phyloP scores from a whole-genome alignment of 2,329 filamentous ascomycete species.

The Claviceps africana region DNA sequence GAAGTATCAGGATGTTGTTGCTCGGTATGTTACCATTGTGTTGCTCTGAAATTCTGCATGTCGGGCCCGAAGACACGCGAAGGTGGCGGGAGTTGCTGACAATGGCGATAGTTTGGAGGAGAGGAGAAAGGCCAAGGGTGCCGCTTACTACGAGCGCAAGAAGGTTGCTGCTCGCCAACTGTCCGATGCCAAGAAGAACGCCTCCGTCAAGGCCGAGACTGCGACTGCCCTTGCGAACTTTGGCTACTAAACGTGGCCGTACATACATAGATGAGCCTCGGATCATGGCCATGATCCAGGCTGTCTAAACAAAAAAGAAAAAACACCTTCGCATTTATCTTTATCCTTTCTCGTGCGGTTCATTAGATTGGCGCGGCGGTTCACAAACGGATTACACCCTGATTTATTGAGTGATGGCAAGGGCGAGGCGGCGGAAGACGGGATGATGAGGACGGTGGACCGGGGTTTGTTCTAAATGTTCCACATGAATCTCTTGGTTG shows the following conservation, averaged over 20 bases:
- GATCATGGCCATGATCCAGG: conserved; percentile 15
- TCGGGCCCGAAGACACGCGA: neutral
- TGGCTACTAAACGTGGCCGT: conserved; percentile 61
- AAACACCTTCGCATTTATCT: conserved; percentile 24
- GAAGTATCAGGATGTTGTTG: conserved; percentile 99
- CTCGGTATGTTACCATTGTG: conserved; percentile 50
- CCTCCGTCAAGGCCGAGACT: conserved; percentile 74
- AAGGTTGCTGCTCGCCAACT: conserved; percentile 87
- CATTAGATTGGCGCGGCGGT: conserved; percentile 42
- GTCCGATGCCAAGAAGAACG: conserved; percentile 83
- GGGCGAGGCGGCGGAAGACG: conserved; percentile 20
- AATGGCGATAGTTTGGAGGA: conserved; percentile 69
- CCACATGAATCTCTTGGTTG: conserved; percentile 20
- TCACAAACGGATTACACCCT: conserved; percentile 34
- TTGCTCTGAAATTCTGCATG: neutral
- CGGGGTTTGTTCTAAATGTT: conserved; percentile 19
- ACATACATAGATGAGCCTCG: conserved; percentile 9
- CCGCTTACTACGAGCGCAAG: conserved; percentile 99
- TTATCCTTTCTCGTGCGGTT: conserved; percentile 34
- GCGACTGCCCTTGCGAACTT: conserved; percentile 75
- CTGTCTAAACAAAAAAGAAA: conserved; percentile 7
- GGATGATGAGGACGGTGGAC: conserved; percentile 15
- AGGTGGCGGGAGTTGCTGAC: conserved; percentile 7
- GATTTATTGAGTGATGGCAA: conserved; percentile 33
- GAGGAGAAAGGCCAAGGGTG: conserved; percentile 97